Evolutionary conservation across 176 grass and related monocot species (phyloP).

Genomic region (Ampelocalamus luodianensis): DNA sequence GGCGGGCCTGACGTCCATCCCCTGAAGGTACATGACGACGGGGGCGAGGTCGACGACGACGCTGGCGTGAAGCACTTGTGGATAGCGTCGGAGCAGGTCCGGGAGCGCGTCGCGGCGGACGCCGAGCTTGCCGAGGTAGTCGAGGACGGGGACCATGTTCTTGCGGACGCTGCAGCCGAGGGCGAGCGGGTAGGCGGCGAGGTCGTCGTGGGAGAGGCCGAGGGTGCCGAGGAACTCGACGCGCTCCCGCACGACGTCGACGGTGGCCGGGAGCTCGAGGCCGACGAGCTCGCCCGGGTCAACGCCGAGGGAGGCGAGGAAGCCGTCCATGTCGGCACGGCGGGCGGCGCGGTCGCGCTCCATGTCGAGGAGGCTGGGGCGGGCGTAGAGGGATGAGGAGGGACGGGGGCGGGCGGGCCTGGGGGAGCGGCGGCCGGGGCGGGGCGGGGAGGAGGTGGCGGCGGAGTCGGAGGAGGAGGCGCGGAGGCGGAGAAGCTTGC

Average conservation of each 20-base stretch:
- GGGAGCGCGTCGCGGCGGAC: conserved; percentile 65
- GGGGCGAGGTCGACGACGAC: conserved; percentile 67
- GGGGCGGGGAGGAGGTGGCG: conserved; percentile 35
- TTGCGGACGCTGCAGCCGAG: conserved; percentile 85
- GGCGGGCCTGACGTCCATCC: conserved; percentile 54
- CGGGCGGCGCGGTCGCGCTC: conserved; percentile 56
- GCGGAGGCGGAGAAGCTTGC: conserved; percentile 35
- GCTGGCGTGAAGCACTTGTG: conserved; percentile 79
- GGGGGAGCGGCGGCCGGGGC: conserved; percentile 20
- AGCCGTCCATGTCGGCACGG: conserved; percentile 66
- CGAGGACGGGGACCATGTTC: conserved; percentile 89
- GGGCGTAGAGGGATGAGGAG: conserved; percentile 60
- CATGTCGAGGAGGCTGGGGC: conserved; percentile 76
- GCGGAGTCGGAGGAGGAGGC: conserved; percentile 13
- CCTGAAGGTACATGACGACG: conserved; percentile 75
- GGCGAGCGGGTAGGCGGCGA: conserved; percentile 72
- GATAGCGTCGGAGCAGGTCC: conserved; percentile 68
- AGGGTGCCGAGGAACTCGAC: conserved; percentile 69
- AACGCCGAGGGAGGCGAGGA: conserved; percentile 57
- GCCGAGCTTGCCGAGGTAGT: conserved; percentile 80
- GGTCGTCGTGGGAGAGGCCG: conserved; percentile 50
- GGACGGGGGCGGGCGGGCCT: background rate
- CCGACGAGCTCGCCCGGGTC: conserved; percentile 70
- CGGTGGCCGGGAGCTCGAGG: conserved; percentile 79
- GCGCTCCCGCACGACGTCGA: conserved; percentile 82